phyloP scores from a whole-genome alignment of 2,329 filamentous ascomycete genomes.

The Mollisiaceae sp. region DNA sequence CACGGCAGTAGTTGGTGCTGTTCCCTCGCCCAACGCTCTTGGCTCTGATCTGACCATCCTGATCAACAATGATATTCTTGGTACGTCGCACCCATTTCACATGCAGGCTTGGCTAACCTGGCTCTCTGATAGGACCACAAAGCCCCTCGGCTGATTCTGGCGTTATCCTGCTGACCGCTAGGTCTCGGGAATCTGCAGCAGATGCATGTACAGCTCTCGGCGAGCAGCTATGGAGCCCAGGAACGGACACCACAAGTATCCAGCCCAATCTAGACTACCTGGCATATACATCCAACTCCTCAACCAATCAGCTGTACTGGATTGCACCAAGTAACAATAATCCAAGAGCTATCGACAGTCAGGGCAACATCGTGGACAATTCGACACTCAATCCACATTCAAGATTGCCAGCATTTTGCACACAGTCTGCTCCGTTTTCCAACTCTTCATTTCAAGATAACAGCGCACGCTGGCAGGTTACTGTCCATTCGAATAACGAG shows the following conservation, averaged over 20 bases:
- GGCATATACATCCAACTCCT: conserved; percentile 28
- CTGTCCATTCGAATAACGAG: conserved; percentile 49
- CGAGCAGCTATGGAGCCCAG: conserved; percentile 31
- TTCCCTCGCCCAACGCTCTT: conserved; percentile 29
- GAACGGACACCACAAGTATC: conserved; percentile 25
- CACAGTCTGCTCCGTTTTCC: conserved; percentile 48
- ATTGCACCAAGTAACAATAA: conserved; percentile 23
- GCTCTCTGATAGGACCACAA: conserved; percentile 23
- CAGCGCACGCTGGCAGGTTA: conserved; percentile 45
- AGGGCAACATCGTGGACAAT: conserved; percentile 38
- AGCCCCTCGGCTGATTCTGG: conserved; percentile 32
- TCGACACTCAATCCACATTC: conserved; percentile 35
- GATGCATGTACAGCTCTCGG: conserved; percentile 29
- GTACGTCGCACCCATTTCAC: conserved; percentile 17
- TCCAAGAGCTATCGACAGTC: conserved; percentile 27
- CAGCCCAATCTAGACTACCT: conserved; percentile 33
- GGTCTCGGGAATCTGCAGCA: conserved; percentile 29
- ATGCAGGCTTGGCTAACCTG: background rate
- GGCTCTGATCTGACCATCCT: conserved; percentile 32
- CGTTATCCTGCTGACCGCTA: conserved; percentile 26
- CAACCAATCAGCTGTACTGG: conserved; percentile 32
- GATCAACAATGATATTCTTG: conserved; percentile 33
- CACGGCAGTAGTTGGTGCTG: conserved; percentile 23
- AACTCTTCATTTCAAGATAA: conserved; percentile 42
- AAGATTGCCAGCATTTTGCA: conserved; percentile 54